Evolutionary conservation across 805 yeast species (phyloP), one percentile per base, ranked within the genome.

Genomic region (Zygoascus tannicola): DNA sequence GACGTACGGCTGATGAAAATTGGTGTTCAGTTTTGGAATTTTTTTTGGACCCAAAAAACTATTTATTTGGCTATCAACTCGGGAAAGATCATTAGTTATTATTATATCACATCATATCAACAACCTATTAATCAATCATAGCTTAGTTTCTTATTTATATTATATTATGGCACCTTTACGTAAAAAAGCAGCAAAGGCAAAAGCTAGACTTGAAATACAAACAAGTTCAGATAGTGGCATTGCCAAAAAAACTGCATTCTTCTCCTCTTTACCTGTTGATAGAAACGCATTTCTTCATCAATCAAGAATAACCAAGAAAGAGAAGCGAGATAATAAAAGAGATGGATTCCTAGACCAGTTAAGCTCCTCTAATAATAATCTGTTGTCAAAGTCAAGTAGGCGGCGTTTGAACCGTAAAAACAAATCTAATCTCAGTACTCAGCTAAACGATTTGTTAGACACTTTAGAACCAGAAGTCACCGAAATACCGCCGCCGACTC

Each of bases 341-440:
- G 23, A 34, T 26, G 37, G 41, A 16, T 44, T 54, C 40, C 38
- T 44, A 2, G 40, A 43, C 8, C 40, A 41, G 32, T 26, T 39
- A 3, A n/a, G n/a, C 16, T 33, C 39, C 16, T n/a, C 22, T 5
- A 40, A 15, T 37, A 35, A 14, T 3, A 34, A 44, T 22, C 38
- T 43, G 23, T 39, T 54, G 5, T 53, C 57, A 4, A 54, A 54
- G 37, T 52, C 57, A 4, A 43, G 54, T 3, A 20, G 40, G 12
- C 43, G 52, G 12, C 45, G 58, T 16, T 42, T 36, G 34, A 53
- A 49, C 16, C 40, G 53, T 21, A 54, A 54, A 35, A 46, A 45
- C 5, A 49, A 44, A n/a, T 7, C 35, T 14, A 46, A 48, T 21
- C 43, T 54, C 20, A 12, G 47, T 4, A 45, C 49, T 21, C 50